phyloP scores from a whole-genome alignment of 345 rosid species.

The Eucalyptus microcorys region DNA sequence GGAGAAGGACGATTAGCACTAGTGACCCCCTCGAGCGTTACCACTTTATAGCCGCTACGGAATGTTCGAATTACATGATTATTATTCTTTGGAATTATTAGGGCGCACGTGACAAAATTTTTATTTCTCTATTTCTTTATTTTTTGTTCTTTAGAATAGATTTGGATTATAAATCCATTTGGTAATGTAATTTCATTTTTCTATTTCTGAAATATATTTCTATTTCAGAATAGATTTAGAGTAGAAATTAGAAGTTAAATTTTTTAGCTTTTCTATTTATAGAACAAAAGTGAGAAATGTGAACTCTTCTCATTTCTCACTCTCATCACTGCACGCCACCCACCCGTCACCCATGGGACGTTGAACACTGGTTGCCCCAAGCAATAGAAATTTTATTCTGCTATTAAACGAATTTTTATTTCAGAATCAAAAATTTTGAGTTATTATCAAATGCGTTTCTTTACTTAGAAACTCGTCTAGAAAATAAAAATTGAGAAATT shows the following conservation, averaged over 20 bases:
- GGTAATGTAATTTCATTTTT: too few species aligned
- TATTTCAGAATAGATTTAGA: too few species aligned
- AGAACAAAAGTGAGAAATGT: too few species aligned
- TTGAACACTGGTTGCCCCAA: rapidly evolving
- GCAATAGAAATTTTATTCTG: rapidly evolving
- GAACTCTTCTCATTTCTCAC: rapidly evolving
- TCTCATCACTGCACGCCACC: rapidly evolving
- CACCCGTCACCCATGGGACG: rapidly evolving
- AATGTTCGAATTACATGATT: background rate
- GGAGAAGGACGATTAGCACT: background rate
- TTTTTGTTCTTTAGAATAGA: rapidly evolving
- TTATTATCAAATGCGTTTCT: rapidly evolving
- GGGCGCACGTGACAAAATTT: rapidly evolving
- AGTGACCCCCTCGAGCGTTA: background rate
- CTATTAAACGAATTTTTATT: rapidly evolving
- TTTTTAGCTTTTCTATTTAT: rapidly evolving
- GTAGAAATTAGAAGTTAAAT: rapidly evolving
- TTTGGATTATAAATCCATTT: rapidly evolving
- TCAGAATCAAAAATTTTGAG: rapidly evolving
- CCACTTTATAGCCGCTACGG: rapidly evolving
- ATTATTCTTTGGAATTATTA: background rate
- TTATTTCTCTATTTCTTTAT: rapidly evolving
- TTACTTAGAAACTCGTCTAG: rapidly evolving
- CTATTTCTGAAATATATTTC: rapidly evolving
- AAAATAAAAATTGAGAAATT: rapidly evolving